Conservation (phyloP, 176 grass and related monocot genomes). For the Leersia perrieri region DNA sequence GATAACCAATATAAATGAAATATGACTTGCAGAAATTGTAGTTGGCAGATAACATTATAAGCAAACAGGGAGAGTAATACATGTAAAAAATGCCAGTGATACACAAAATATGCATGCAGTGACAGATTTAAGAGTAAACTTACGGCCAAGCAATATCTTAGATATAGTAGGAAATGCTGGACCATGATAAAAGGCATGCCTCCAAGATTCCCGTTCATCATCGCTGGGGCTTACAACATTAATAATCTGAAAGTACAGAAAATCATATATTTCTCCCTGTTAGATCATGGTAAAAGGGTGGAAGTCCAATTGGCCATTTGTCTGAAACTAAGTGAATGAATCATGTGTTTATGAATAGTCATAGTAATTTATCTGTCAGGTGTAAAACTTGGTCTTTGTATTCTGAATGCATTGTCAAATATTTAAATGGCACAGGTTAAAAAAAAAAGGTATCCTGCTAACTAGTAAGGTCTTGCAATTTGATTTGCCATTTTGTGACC, state of each 20-base stretch:
- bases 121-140: constrained; percentile 22
- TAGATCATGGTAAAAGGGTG: constrained; percentile 1
- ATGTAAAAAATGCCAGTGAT: neutral
- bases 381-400: neutral
- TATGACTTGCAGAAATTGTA: neutral
- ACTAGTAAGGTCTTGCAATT: neutral
- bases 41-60: neutral
- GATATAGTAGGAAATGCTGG: constrained; percentile 80
- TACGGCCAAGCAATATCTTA: constrained; percentile 76
- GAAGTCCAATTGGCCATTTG: constrained; percentile 31
- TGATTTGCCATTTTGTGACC: neutral
- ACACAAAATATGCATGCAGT: neutral
- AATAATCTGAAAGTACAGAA: constrained; percentile 52
- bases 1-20: neutral
- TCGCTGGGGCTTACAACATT: constrained; percentile 34
- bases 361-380: constrained; percentile 4
- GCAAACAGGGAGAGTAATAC: neutral
- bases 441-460: neutral
- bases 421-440: neutral
- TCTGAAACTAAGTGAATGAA: neutral
- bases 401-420: constrained; percentile 2
- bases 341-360: constrained; percentile 1
- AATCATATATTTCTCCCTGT: constrained; percentile 2
- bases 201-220: constrained; percentile 61
- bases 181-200: constrained; percentile 61